These are phyloP conservation scores for Laetiporus sulphureus DNA, from an alignment of 1,284 basidiomycete species.

Conservation along the genomic window DNA sequence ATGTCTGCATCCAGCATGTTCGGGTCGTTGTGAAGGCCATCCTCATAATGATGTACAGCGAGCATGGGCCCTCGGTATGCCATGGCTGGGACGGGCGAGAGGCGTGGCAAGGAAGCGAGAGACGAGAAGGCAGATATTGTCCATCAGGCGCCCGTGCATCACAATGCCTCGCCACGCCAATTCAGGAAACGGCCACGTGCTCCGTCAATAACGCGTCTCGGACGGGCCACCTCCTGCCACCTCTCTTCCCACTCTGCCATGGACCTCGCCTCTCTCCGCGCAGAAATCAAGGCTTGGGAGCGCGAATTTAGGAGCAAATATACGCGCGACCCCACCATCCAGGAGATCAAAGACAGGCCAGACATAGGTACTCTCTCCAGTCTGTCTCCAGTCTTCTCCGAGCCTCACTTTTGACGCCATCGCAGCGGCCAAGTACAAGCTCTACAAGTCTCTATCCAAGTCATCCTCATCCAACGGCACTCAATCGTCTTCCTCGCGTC, in stretches of 20 bases:
- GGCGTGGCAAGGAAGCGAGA: neutral
- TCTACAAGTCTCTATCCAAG: conserved; percentile 76
- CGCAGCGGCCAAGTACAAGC: conserved; percentile 74
- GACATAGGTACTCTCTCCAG: conserved; percentile 54
- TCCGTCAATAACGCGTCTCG: conserved; percentile 6
- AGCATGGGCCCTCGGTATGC: too few relatives aligned
- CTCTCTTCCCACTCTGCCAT: conserved; percentile 19
- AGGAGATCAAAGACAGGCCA: conserved; percentile 71
- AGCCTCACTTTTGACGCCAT: conserved; percentile 13
- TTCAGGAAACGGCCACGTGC: conserved; percentile 6
- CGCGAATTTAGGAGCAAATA: conserved; percentile 59
- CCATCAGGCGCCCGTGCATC: conserved; percentile 4
- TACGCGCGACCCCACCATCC: conserved; percentile 60
- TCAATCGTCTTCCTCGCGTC: conserved; percentile 13
- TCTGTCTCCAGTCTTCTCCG: conserved; percentile 13
- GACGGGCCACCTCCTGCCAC: neutral
- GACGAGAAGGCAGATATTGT: conserved; percentile 3
- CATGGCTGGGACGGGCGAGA: neutral
- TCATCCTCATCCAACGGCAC: conserved; percentile 17
- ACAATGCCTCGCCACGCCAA: conserved; percentile 1
- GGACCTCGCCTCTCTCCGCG: conserved; percentile 49
- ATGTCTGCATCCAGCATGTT: conserved; percentile 2
- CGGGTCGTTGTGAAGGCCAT: neutral
- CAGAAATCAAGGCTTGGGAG: conserved; percentile 83
- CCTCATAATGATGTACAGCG: conserved; percentile 1